Conservation (phyloP, 768 basidiomycete species). For the Panellus pusillus region DNA sequence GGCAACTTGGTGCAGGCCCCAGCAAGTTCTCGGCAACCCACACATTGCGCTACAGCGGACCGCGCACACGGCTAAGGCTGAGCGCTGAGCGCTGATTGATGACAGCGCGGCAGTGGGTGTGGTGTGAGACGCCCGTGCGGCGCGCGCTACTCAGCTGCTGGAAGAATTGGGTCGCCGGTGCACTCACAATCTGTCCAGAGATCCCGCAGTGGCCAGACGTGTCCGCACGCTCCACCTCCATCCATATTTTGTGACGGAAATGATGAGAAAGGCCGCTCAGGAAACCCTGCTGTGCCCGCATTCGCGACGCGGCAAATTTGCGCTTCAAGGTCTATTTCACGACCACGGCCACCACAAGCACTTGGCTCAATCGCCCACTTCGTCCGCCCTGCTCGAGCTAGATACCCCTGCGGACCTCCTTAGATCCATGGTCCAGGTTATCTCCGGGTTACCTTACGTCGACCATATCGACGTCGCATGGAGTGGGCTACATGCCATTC, state of each 20-base stretch:
- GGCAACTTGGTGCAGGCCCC: too few species aligned
- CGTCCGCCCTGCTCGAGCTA: too few species aligned
- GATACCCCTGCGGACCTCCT: conserved; percentile 40
- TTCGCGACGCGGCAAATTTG: conserved; percentile 19
- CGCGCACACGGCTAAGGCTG: too few species aligned
- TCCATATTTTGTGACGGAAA: conserved; percentile 47
- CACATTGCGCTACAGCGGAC: too few species aligned
- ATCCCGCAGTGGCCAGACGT: conserved; percentile 47
- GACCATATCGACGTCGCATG: conserved; percentile 52
- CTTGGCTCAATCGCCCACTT: conserved; percentile 23
- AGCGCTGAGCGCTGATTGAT: too few species aligned
- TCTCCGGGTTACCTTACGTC: conserved; percentile 44
- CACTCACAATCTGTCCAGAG: conserved; percentile 31
- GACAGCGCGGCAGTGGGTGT: too few species aligned
- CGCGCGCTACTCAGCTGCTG: too few species aligned
- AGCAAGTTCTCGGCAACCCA: too few species aligned
- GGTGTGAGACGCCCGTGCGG: too few species aligned
- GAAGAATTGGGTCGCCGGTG: too few species aligned
- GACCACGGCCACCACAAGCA: conserved; percentile 31
- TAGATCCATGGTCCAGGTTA: conserved; percentile 41
- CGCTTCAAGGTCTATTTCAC: conserved; percentile 35
- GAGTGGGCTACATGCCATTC: conserved; percentile 38
- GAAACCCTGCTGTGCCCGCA: background rate
- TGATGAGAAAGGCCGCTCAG: conserved; percentile 29
- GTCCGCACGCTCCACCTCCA: conserved; percentile 50